Percentiles rank a stretch among this genome's conserved stretches.
phyloP scores from a whole-genome alignment of 441 rosid genomes.

The Syzygium malaccense region DNA sequence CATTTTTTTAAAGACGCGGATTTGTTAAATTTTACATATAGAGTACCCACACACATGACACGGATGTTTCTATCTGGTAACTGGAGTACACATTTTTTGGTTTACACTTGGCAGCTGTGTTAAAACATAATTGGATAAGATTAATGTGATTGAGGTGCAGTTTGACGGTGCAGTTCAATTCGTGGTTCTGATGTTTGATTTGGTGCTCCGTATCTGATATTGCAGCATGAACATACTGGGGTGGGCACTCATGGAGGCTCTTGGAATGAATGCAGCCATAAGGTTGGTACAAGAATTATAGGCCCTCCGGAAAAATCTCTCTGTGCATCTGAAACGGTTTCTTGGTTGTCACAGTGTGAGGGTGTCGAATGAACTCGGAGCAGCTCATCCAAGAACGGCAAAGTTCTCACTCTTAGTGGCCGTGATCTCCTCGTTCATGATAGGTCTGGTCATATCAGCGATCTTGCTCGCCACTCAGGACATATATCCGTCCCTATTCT shows the following conservation, averaged over 20 bases:
- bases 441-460: conserved; percentile 35
- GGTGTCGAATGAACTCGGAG: conserved; percentile 77
- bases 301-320: not conserved
- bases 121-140: not conserved
- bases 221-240: conserved; percentile 74
- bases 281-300: conserved; percentile 27
- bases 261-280: conserved; percentile 72
- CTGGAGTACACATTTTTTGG: not conserved
- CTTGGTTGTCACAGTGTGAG: conserved; percentile 45
- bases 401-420: conserved; percentile 63
- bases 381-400: conserved; percentile 62
- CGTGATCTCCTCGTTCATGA: conserved; percentile 35
- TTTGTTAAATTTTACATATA: not conserved
- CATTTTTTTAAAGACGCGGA: not conserved
- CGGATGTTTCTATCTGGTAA: not conserved
- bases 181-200: not conserved
- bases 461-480: conserved; percentile 31
- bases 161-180: not conserved
- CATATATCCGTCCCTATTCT: conserved; percentile 46
- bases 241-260: conserved; percentile 58
- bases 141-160: not conserved
- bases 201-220: not conserved
- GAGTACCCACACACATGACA: not conserved
- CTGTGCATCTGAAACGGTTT: not conserved
- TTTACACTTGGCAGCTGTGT: not conserved